Conservation (phyloP, 345 rosid genomes). For the Populus alba region DNA sequence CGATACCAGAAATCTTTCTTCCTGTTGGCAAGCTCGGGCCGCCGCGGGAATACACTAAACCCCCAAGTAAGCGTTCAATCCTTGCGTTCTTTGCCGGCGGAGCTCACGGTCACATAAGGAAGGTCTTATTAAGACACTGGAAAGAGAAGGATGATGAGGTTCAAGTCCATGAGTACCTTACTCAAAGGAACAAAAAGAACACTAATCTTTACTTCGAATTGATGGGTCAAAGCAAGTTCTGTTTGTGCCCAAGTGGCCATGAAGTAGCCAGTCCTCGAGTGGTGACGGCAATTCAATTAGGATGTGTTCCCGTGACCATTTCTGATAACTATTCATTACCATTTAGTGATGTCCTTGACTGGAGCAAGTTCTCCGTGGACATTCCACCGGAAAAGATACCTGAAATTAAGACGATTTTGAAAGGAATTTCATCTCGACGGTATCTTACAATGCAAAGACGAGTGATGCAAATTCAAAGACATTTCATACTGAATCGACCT, state of each 20-base stretch:
- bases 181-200: conserved; percentile 16
- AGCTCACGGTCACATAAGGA: conserved; percentile 51
- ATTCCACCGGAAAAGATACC: conserved; percentile 39
- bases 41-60: not conserved
- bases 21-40: conserved; percentile 22
- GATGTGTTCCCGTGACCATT: conserved; percentile 59
- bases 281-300: conserved; percentile 44
- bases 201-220: conserved; percentile 26
- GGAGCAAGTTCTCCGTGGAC: conserved; percentile 47
- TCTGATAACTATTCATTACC: conserved; percentile 49
- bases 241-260: conserved; percentile 65
- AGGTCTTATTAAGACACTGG: conserved; percentile 52
- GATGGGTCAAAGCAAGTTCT: conserved; percentile 49
- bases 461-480: conserved; percentile 44
- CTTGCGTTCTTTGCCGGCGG: conserved; percentile 74
- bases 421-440: conserved; percentile 23
- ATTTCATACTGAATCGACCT: conserved; percentile 54
- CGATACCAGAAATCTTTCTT: conserved; percentile 53
- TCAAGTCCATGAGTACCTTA: conserved; percentile 50
- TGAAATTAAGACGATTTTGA: conserved; percentile 46
- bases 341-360: conserved; percentile 59
- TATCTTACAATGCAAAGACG: conserved; percentile 41
- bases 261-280: conserved; percentile 73
- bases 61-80: conserved; percentile 38
- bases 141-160: conserved; percentile 56